Evolutionary conservation across 306 rosid genomes (phyloP).

Genomic region (Rosa multiflora): DNA sequence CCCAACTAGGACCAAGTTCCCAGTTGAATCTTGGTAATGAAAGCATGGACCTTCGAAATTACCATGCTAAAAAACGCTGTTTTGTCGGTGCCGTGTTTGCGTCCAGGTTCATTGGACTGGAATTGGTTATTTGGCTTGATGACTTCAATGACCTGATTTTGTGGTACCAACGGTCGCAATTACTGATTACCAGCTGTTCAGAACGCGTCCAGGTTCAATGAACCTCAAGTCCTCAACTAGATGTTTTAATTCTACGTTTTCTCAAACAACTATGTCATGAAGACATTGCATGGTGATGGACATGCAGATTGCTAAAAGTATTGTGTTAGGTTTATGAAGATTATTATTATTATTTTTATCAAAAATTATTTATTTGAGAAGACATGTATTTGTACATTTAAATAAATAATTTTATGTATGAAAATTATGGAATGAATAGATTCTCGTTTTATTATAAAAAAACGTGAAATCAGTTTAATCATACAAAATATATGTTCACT

Average conservation of each 20-base stretch:
- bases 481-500: background rate
- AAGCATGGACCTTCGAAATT: background rate
- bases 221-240: background rate
- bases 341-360: no score
- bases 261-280: background rate
- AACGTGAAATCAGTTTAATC: no score
- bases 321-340: no score
- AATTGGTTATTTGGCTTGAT: background rate
- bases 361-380: background rate
- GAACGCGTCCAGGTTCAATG: slow-evolving; percentile 56
- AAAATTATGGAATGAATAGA: no score
- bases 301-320: background rate
- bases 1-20: background rate
- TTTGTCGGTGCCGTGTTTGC: no score
- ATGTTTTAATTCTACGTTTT: background rate
- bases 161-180: background rate
- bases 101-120: slow-evolving; percentile 51
- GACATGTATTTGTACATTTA: no score
- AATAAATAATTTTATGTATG: no score
- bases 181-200: background rate
- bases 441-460: no score
- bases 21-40: background rate
- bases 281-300: background rate
- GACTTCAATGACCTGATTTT: slow-evolving; percentile 16
- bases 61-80: no score